A percentile compares a stretch with the other conserved stretches of the same genome.
Evolutionary conservation across 2,329 filamentous ascomycete species (phyloP).

Genomic region (Penicillium concentricum): DNA sequence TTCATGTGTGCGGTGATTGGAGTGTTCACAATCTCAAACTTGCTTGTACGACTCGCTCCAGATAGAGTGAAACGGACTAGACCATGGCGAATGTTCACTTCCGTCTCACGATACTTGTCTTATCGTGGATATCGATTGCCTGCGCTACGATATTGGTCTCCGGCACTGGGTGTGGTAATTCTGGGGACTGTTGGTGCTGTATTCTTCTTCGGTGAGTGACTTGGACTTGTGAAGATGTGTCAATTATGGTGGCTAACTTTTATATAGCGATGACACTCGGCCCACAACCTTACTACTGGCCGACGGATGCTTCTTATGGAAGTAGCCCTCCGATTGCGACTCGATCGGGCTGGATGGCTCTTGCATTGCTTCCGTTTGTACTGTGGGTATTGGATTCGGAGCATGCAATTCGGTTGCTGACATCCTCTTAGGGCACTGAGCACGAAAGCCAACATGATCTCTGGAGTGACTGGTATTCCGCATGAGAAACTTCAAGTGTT

Average conservation of each 20-base stretch:
- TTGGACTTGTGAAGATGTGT: constrained; percentile 10
- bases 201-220: constrained; percentile 48
- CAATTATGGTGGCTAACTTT: not conserved
- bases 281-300: constrained; percentile 58
- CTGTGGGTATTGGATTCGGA: constrained; percentile 32
- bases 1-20: constrained; percentile 53
- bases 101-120: constrained; percentile 41
- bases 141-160: constrained; percentile 43
- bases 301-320: constrained; percentile 48
- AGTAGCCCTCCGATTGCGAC: constrained; percentile 56
- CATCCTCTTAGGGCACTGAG: constrained; percentile 41
- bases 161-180: constrained; percentile 47
- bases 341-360: constrained; percentile 53
- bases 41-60: constrained; percentile 34
- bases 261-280: constrained; percentile 47
- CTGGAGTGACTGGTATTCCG: constrained; percentile 54
- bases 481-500: constrained; percentile 58
- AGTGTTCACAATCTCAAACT: constrained; percentile 47
- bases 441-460: constrained; percentile 58
- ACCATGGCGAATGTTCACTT: constrained; percentile 36
- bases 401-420: constrained; percentile 1
- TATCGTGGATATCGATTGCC: constrained; percentile 42
- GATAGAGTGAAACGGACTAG: constrained; percentile 23
- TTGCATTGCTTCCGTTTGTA: constrained; percentile 54
- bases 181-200: constrained; percentile 43